Percentiles rank a stretch among this genome's conserved stretches.
These are phyloP conservation scores for Globisporangium abappressorium DNA, from an alignment of 352 stramenopile species.

Conservation along the genomic window DNA sequence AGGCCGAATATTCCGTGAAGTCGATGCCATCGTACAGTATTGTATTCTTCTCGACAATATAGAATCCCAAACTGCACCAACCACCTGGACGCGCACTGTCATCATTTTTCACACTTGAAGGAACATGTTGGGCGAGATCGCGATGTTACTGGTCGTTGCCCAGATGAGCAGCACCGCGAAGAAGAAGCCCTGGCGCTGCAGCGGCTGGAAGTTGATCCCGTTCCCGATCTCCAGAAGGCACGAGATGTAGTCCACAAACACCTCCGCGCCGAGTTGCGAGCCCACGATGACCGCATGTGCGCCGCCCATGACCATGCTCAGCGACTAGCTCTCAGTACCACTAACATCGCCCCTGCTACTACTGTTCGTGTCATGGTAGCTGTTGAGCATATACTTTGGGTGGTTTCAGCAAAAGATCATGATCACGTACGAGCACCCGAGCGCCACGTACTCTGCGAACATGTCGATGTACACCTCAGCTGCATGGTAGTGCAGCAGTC, in stretches of 20 bases:
- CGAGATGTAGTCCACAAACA: slow-evolving; percentile 24
- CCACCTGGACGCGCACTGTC: no score
- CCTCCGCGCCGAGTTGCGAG: slow-evolving; percentile 20
- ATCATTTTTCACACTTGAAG: neutral
- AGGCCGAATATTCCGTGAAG: no score
- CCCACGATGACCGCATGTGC: slow-evolving; percentile 13
- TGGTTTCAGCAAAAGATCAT: slow-evolving; percentile 31
- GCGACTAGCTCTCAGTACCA: neutral
- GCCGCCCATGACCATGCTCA: slow-evolving; percentile 4
- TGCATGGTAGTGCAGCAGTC: slow-evolving; percentile 24
- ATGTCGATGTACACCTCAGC: slow-evolving; percentile 36
- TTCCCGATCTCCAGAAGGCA: slow-evolving; percentile 22
- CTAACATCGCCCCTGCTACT: no score
- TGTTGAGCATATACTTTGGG: slow-evolving; percentile 21
- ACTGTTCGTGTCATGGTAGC: neutral
- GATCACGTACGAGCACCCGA: slow-evolving; percentile 37
- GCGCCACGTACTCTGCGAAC: slow-evolving; percentile 45
- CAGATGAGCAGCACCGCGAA: slow-evolving; percentile 17
- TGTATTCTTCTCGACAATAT: no score
- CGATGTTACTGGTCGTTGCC: slow-evolving; percentile 10
- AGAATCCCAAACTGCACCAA: no score
- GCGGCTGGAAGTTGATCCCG: slow-evolving; percentile 17
- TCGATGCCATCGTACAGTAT: no score
- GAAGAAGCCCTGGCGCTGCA: slow-evolving; percentile 18
- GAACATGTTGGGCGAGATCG: slow-evolving; percentile 10